phyloP scores from a whole-genome alignment of 2,329 filamentous ascomycete genomes.

The Fusarium clavum region DNA sequence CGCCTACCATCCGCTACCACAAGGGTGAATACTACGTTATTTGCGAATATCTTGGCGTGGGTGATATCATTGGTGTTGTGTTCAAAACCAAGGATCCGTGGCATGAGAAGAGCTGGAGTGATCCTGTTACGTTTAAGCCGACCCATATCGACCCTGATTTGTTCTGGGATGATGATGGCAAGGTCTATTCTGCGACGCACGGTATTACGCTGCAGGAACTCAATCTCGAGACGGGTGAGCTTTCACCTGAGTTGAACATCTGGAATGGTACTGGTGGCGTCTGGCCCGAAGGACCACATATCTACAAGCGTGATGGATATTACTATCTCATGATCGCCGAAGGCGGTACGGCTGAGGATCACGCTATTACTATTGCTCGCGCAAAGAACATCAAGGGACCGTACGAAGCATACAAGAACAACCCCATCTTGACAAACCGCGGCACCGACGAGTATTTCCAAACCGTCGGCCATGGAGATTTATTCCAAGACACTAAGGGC shows the following conservation, averaged over 20 bases:
- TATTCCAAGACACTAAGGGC: slow-evolving; percentile 50
- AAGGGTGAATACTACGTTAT: slow-evolving; percentile 57
- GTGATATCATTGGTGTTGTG: slow-evolving; percentile 23
- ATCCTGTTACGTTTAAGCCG: slow-evolving; percentile 43
- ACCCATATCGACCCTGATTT: slow-evolving; percentile 56
- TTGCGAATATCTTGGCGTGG: slow-evolving; percentile 23
- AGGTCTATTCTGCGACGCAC: slow-evolving; percentile 59
- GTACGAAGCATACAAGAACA: slow-evolving; percentile 51
- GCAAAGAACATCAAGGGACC: slow-evolving; percentile 51
- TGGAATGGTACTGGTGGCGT: slow-evolving; percentile 61
- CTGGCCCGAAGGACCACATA: slow-evolving; percentile 65
- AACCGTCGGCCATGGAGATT: slow-evolving; percentile 49
- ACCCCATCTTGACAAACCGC: slow-evolving; percentile 54
- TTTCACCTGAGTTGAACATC: slow-evolving; percentile 51
- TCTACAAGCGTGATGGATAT: slow-evolving; percentile 56
- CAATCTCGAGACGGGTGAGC: slow-evolving; percentile 14
- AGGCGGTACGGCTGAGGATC: slow-evolving; percentile 56
- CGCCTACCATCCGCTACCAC: slow-evolving; percentile 58
- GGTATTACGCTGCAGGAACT: slow-evolving; percentile 45
- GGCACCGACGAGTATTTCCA: slow-evolving; percentile 48
- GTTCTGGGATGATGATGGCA: slow-evolving; percentile 68
- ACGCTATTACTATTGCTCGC: slow-evolving; percentile 53
- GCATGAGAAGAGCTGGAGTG: slow-evolving; percentile 41
- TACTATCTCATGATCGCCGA: slow-evolving; percentile 60
- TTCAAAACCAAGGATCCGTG: slow-evolving; percentile 38